Conservation (phyloP, 1,284 basidiomycete genomes). For the Naganishia albida region DNA sequence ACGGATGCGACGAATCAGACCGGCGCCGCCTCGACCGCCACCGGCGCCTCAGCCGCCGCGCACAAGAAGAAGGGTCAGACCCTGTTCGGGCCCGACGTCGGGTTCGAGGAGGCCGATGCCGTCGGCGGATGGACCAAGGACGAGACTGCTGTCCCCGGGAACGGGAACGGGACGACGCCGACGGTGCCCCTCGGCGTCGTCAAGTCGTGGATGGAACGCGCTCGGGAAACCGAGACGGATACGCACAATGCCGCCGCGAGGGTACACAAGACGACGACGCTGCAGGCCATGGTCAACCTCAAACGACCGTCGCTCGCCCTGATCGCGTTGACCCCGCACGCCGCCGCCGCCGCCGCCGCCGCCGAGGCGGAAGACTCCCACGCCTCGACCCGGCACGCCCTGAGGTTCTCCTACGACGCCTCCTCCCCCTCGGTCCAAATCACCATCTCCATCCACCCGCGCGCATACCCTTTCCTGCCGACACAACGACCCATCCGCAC, state of each 20-base stretch:
- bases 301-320: conserved; percentile 79
- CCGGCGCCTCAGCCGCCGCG: conserved; percentile 7
- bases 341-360: conserved; percentile 48
- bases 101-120: conserved; percentile 55
- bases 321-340: conserved; percentile 62
- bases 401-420: conserved; percentile 87
- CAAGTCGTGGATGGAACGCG: conserved; percentile 76
- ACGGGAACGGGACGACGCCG: conserved; percentile 51
- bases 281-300: conserved; percentile 86
- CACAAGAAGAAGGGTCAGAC: conserved; percentile 59
- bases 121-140: conserved; percentile 50
- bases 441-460: conserved; percentile 69
- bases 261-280: conserved; percentile 78
- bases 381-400: conserved; percentile 59
- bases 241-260: conserved; percentile 36
- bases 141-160: conserved; percentile 5
- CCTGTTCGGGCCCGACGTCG: conserved; percentile 72
- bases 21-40: background rate
- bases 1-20: conserved; percentile 29
- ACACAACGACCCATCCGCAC: conserved; percentile 48
- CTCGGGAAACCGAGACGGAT: conserved; percentile 60
- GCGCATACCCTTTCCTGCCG: conserved; percentile 57
- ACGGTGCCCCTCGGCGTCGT: conserved; percentile 75
- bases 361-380: no score
- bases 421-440: conserved; percentile 78